These are phyloP conservation scores for Gynochthodes officinalis DNA, from an alignment of 257 asterid genomes.

Conservation along the genomic window DNA sequence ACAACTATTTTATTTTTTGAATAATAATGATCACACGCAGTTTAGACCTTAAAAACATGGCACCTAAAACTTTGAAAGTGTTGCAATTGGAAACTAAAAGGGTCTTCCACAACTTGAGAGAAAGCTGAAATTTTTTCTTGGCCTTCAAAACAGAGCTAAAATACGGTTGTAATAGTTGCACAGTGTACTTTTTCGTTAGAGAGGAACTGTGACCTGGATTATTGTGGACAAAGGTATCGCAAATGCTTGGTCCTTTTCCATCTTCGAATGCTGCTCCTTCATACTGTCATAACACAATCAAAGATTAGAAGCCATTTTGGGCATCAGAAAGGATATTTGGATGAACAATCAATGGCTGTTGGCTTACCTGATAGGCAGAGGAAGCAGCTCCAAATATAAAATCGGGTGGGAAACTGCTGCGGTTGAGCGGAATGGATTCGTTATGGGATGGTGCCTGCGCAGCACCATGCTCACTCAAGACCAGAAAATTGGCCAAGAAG, in stretches of 20 bases:
- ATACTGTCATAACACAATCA: background rate
- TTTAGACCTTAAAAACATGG: no score
- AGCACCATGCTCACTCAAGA: background rate
- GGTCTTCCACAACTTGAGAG: no score
- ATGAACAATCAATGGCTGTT: background rate
- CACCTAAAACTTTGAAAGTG: no score
- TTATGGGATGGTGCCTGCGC: background rate
- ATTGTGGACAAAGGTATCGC: conserved; percentile 25
- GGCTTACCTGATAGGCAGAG: conserved; percentile 26
- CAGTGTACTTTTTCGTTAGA: no score
- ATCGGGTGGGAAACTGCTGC: conserved; percentile 13
- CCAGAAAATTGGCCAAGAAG: background rate
- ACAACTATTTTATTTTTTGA: no score
- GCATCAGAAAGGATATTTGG: no score
- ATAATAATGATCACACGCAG: no score
- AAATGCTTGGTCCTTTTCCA: conserved; percentile 32
- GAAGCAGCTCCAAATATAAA: conserved; percentile 25
- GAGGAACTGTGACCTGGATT: background rate
- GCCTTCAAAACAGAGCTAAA: no score
- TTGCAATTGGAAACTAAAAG: no score
- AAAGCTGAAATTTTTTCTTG: no score
- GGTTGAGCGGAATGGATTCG: conserved; percentile 12
- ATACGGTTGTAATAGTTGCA: no score
- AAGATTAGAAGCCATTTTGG: no score
- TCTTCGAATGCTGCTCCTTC: conserved; percentile 30